Evolutionary conservation across 768 basidiomycete genomes (phyloP).

Genomic region (Lentinula raphanica): DNA sequence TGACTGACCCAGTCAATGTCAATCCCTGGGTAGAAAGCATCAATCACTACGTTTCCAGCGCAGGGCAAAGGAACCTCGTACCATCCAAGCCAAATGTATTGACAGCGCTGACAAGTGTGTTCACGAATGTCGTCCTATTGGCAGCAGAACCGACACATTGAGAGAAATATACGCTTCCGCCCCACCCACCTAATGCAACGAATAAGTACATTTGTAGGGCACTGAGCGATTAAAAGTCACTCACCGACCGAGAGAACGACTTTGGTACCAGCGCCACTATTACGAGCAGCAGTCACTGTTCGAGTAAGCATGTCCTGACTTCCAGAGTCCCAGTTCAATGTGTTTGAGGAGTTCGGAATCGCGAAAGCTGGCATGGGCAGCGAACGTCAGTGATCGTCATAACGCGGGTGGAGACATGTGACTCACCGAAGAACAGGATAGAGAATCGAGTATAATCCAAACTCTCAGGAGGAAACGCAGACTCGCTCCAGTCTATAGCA

Average conservation of each 20-base stretch:
- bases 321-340: slow-evolving; percentile 46
- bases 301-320: slow-evolving; percentile 48
- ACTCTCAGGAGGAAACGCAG: slow-evolving; percentile 45
- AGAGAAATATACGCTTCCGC: slow-evolving; percentile 63
- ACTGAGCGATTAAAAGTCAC: slow-evolving; percentile 22
- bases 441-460: slow-evolving; percentile 65
- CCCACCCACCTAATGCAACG: slow-evolving; percentile 54
- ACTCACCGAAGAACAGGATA: slow-evolving; percentile 56
- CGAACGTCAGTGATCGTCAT: background rate
- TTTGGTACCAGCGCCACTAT: slow-evolving; percentile 53
- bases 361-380: slow-evolving; percentile 50
- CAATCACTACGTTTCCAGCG: background rate
- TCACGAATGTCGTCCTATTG: slow-evolving; percentile 52
- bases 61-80: slow-evolving; percentile 29
- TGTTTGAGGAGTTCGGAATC: slow-evolving; percentile 52
- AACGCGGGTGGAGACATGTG: slow-evolving; percentile 7
- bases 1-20: slow-evolving; percentile 51
- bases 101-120: slow-evolving; percentile 50
- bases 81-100: slow-evolving; percentile 61
- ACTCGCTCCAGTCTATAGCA: slow-evolving; percentile 42
- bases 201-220: background rate
- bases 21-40: slow-evolving; percentile 21
- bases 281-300: slow-evolving; percentile 52
- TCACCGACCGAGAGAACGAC: slow-evolving; percentile 64
- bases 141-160: slow-evolving; percentile 44